Conservation (phyloP, 2,329 filamentous ascomycete species). For the Nemania serpens region DNA sequence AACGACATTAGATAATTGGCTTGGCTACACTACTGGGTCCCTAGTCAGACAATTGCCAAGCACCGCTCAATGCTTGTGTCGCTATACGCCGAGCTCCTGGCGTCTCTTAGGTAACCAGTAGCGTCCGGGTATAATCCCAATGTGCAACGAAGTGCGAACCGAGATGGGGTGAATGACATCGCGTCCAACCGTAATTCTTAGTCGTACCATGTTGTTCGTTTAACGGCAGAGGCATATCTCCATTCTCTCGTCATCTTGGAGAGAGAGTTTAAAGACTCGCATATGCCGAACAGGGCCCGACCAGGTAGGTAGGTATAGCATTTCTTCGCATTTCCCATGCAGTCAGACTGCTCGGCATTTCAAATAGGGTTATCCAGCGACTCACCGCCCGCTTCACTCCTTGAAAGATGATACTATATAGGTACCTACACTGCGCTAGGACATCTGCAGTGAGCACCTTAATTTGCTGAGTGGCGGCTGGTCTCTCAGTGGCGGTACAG, state of each 20-base stretch:
- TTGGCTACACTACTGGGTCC: not conserved
- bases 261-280: too few species aligned
- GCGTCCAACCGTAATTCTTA: slow-evolving; percentile 1
- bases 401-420: not conserved
- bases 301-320: not conserved
- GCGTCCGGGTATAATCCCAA: slow-evolving; percentile 12
- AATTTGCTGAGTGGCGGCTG: slow-evolving; percentile 7
- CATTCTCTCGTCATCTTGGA: too few species aligned
- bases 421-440: not conserved
- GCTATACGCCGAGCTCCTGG: slow-evolving; percentile 20
- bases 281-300: too few species aligned
- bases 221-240: not conserved
- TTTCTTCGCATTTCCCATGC: slow-evolving; percentile 5
- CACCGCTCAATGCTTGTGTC: slow-evolving; percentile 21
- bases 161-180: slow-evolving; percentile 16
- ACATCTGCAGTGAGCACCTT: slow-evolving; percentile 28
- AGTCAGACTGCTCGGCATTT: slow-evolving; percentile 14
- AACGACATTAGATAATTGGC: slow-evolving; percentile 14
- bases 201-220: slow-evolving; percentile 6
- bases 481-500: not conserved
- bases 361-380: not conserved
- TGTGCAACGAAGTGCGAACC: not conserved
- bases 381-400: slow-evolving; percentile 22
- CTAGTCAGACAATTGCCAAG: slow-evolving; percentile 22
- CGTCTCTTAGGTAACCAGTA: slow-evolving; percentile 18